Conservation (phyloP, 305 asterid genomes). For the Caryopteris hybrid region DNA sequence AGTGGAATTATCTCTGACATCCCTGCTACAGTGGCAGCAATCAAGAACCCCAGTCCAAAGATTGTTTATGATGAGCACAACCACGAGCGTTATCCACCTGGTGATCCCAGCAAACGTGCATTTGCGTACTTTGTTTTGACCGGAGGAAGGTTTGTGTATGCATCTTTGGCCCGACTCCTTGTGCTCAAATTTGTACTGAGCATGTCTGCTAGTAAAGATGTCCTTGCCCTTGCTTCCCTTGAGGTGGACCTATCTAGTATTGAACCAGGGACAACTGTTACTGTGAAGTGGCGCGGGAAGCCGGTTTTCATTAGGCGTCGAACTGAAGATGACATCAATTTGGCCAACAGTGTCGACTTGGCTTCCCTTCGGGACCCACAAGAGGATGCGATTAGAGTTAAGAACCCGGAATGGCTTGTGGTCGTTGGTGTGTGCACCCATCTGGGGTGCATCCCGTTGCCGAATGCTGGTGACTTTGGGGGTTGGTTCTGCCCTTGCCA, state of each 20-base stretch:
- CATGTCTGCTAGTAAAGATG: slow-evolving; percentile 79
- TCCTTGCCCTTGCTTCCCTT: slow-evolving; percentile 72
- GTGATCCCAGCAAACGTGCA: slow-evolving; percentile 72
- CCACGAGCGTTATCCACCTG: slow-evolving; percentile 66
- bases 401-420: slow-evolving; percentile 84
- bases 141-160: slow-evolving; percentile 72
- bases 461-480: slow-evolving; percentile 83
- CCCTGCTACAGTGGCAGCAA: slow-evolving; percentile 63
- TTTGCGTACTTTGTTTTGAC: slow-evolving; percentile 67
- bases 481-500: slow-evolving; percentile 96
- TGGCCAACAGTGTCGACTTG: slow-evolving; percentile 66
- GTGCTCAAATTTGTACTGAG: slow-evolving; percentile 63
- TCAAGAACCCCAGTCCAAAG: slow-evolving; percentile 61
- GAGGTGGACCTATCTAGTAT: slow-evolving; percentile 78
- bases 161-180: slow-evolving; percentile 63
- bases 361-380: slow-evolving; percentile 76
- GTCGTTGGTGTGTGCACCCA: slow-evolving; percentile 83
- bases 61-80: slow-evolving; percentile 57
- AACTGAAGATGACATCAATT: slow-evolving; percentile 62
- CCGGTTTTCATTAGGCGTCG: slow-evolving; percentile 80
- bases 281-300: slow-evolving; percentile 92
- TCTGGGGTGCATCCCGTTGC: slow-evolving; percentile 81
- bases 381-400: slow-evolving; percentile 73
- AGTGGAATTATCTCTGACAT: slow-evolving; percentile 34
- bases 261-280: slow-evolving; percentile 76